Base-by-base conservation (phyloP, 768 basidiomycete species). In the Mycena venus region DNA sequence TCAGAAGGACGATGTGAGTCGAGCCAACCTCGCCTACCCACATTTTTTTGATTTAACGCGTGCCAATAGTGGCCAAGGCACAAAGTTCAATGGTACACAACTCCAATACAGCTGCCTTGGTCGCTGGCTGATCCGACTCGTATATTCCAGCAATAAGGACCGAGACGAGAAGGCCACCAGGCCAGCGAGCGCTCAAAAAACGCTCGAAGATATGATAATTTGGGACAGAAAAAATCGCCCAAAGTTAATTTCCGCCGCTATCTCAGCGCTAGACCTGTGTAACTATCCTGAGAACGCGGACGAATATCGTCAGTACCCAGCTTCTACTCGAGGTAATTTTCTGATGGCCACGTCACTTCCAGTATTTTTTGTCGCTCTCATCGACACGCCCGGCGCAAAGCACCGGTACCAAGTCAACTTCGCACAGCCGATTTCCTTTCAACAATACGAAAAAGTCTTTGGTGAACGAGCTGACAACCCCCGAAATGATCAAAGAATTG, bases 161-260 rank as follows among this genome's bases (percentile, higher is more conserved):
- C 72, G 21, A 36, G 72, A 60, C 5, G 72, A 70, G 4, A 70
- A 62, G 31, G 29, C 23, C 12, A 7, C 72, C 29, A 61, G 62
- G 63, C 53, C 72, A 7, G 68, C 49, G 58, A 40, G 34, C 47
- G 72, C 68, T 17, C 59, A 66, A 55, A 71, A 71, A 32, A 71
- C 72, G 38, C 36, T 76, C 11, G 75, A 77, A 62, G 72, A 74
- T 31, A 67, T 77, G 66, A 36, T 77, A 64, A 70, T 70, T 29
- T 77, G 75, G 75, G 75, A 76, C 60, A 62, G 75, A 47, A 77
- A 71, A 66, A 64, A 77, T 64, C 72, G 72, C 27, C 60, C 63
- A 29, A 71, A 74, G 66, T 44, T 77, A 49, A 71, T 77, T 40
- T 58, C 72, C 23, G 72, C 75, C 60, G 72, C 75, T 19, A 77